phyloP scores from a whole-genome alignment of 139 green algal genomes.

The Chlorella sp. region DNA sequence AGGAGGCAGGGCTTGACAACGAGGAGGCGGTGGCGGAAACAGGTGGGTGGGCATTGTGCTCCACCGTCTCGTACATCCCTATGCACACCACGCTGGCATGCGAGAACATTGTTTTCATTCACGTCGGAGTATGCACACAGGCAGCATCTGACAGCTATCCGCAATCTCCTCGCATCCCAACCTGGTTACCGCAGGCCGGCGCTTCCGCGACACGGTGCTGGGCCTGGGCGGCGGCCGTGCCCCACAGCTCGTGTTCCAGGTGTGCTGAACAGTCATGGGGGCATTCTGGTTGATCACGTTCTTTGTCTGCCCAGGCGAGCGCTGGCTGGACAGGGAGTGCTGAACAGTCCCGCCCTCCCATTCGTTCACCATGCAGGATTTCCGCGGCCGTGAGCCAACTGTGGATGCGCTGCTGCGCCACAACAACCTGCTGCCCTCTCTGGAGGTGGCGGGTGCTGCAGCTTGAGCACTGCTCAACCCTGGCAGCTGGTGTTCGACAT shows the following conservation, averaged over 20 bases:
- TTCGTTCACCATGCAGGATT: constrained; percentile 62
- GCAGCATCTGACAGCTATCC: too few species aligned
- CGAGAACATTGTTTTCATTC: too few species aligned
- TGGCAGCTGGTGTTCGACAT: too few species aligned
- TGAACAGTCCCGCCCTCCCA: too few species aligned
- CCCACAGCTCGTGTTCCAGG: constrained; percentile 83
- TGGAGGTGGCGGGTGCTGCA: not conserved
- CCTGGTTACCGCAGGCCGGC: constrained; percentile 45
- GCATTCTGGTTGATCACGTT: too few species aligned
- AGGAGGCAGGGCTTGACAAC: constrained; percentile 94
- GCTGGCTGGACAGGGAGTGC: too few species aligned
- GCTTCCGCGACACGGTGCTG: constrained; percentile 93
- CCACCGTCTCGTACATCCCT: too few species aligned
- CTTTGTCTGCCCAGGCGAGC: too few species aligned
- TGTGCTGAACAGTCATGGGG: not conserved
- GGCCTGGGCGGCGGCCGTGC: constrained; percentile 86
- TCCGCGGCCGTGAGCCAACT: constrained; percentile 89
- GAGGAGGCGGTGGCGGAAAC: constrained; percentile 69
- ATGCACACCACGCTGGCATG: too few species aligned
- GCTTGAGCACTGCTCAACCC: not conserved
- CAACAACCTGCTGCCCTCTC: constrained; percentile 65
- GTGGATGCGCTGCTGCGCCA: constrained; percentile 90
- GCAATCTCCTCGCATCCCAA: too few species aligned
- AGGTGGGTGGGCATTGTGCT: too few species aligned
- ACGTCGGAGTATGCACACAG: too few species aligned